Evolutionary conservation across 352 stramenopile genomes (phyloP).

Genomic region (Pythium volutum): DNA sequence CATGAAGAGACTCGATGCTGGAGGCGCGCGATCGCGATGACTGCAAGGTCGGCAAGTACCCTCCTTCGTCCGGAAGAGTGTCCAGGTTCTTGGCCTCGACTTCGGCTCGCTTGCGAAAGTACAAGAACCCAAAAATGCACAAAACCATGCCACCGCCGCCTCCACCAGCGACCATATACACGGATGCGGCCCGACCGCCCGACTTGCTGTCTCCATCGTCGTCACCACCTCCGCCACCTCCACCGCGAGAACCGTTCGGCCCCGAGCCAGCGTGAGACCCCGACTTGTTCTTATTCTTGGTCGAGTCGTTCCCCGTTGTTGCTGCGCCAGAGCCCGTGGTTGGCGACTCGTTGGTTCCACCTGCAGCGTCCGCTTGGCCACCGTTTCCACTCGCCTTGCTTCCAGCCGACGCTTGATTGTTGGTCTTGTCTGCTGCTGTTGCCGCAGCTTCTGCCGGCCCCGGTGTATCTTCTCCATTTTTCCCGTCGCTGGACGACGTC

Average conservation of each 20-base stretch:
- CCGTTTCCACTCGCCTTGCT: neutral
- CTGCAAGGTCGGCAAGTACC: conserved; percentile 8
- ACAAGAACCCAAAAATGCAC: conserved; percentile 4
- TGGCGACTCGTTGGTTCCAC: neutral
- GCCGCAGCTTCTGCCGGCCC: neutral
- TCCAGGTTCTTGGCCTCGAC: conserved; percentile 6
- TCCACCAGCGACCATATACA: neutral
- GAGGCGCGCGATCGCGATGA: conserved; percentile 1
- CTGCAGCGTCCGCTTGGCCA: neutral
- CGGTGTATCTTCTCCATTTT: neutral
- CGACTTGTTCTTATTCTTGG: neutral
- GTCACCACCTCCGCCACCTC: neutral
- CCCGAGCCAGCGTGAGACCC: neutral
- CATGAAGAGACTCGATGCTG: neutral
- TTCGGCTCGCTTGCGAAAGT: conserved; percentile 9
- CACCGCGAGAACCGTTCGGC: neutral
- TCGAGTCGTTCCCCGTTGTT: conserved; percentile 2
- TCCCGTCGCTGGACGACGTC: neutral
- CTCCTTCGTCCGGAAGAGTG: neutral
- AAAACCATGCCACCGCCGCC: neutral
- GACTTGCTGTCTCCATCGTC: neutral
- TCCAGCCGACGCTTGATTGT: neutral
- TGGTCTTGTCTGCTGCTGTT: neutral
- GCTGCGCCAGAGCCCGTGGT: neutral
- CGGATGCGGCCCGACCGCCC: neutral